Evolutionary conservation across 441 rosid species (phyloP), one percentile per base, ranked within the genome.

Genomic region (Populus hybrid): DNA sequence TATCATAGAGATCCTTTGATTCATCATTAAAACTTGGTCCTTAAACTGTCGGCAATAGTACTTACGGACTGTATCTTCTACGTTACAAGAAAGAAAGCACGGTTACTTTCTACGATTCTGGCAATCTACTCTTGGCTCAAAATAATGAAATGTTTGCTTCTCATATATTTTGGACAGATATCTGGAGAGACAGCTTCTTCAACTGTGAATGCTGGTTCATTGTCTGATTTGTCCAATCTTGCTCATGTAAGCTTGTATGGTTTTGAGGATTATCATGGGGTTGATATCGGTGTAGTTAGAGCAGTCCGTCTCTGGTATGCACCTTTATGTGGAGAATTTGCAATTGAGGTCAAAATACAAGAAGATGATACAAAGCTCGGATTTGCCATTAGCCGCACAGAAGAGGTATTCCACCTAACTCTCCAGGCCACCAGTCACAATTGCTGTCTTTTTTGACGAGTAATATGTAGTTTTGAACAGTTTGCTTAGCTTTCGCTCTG

Each of bases 231-330:
- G 72, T 88, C 98, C 0, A 93, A 89, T 75, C 89, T 93, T 8
- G 95, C 94, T 36, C 89, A 89, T 70, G 95, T 82, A 12, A 93
- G 95, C 81, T 83, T 95, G 14, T 95, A 95, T 42, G 99, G 99
- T 23, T 95, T 95, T 73, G 99, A 95, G 90, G 99, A 95, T 80
- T 95, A 93, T 79, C 99, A 95, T 38, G 98, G 98, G 54, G 93
- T 95, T 64, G 99, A 95, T 85, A 85, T 95, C 30, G 99, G 99
- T 40, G 97, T 94, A 24, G 97, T 95, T 23, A 88, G 98, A 84
- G 97, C 98, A 4, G 95, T 91, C 74, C 89, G 99, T 72, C 93
- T 95, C 10, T 95, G 99, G 99, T 95, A 82, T 70, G 89, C 95
- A 67, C 97, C 99, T 36, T 81, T 89, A 7, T 94, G 85, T 2